These are phyloP conservation scores for Tilletia horrida DNA, from an alignment of 1,284 basidiomycete genomes.

Conservation along the genomic window DNA sequence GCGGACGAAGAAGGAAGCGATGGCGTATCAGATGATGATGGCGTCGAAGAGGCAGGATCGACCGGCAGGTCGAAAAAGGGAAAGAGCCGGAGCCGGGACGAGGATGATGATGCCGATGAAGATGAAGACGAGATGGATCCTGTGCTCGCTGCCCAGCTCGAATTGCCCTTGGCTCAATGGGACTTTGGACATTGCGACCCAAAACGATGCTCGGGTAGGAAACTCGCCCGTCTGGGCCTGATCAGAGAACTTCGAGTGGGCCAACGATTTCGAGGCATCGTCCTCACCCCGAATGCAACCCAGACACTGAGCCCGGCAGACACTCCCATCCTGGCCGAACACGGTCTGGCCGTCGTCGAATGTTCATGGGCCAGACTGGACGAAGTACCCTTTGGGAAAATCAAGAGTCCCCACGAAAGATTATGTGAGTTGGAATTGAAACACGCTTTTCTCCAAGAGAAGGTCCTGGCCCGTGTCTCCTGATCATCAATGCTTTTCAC, in stretches of 20 bases:
- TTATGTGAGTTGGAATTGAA: conserved; percentile 66
- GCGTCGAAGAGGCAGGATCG: conserved; percentile 21
- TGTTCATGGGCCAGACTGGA: conserved; percentile 94
- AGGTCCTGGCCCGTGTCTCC: neutral
- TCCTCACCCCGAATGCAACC: conserved; percentile 85
- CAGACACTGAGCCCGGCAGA: conserved; percentile 79
- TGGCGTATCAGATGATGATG: conserved; percentile 17
- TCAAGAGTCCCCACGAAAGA: conserved; percentile 86
- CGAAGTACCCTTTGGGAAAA: conserved; percentile 90
- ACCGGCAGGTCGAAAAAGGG: conserved; percentile 9
- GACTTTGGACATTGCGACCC: conserved; percentile 98
- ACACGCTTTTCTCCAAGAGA: too few species aligned
- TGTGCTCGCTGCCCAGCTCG: conserved; percentile 26
- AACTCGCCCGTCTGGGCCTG: conserved; percentile 77
- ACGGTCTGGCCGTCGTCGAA: conserved; percentile 89
- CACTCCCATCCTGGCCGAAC: conserved; percentile 70
- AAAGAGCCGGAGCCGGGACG: conserved; percentile 18
- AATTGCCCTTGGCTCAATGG: conserved; percentile 56
- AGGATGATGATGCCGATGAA: conserved; percentile 21
- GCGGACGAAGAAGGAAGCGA: conserved; percentile 20
- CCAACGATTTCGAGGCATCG: conserved; percentile 81
- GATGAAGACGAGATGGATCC: conserved; percentile 16
- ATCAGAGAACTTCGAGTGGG: conserved; percentile 81
- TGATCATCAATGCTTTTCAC: neutral
- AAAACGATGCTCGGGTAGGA: conserved; percentile 88